These are phyloP conservation scores for Fraxinus floribunda DNA, from an alignment of 305 asterid genomes.

Conservation along the genomic window DNA sequence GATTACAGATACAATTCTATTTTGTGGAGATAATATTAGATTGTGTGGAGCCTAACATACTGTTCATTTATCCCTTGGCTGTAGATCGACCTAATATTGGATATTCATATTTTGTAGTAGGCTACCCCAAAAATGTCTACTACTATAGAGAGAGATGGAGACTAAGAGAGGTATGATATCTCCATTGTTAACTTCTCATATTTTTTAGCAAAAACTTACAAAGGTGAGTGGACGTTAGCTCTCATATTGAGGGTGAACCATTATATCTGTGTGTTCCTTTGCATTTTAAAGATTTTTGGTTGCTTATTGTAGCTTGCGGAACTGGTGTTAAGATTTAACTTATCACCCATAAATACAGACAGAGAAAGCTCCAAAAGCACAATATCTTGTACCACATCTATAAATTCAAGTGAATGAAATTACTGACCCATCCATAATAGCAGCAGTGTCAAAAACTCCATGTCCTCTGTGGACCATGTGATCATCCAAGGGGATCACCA, in stretches of 20 bases:
- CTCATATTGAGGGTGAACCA: background rate
- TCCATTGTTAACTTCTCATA: background rate
- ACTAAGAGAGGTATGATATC: background rate
- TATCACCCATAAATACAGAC: background rate
- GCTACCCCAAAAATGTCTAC: background rate
- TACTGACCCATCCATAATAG: slow-evolving; percentile 74
- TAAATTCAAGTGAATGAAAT: background rate
- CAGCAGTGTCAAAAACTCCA: slow-evolving; percentile 91
- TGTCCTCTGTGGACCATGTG: slow-evolving; percentile 98
- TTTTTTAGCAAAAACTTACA: background rate
- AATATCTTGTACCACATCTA: background rate
- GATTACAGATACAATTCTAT: background rate
- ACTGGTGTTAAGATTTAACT: background rate
- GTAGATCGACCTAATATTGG: background rate
- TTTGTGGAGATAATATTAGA: background rate
- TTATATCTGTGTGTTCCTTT: background rate
- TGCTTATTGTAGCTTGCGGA: background rate
- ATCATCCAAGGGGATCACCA: slow-evolving; percentile 93
- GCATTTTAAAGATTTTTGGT: background rate
- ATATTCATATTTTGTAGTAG: background rate
- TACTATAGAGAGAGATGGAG: background rate
- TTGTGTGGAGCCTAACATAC: background rate
- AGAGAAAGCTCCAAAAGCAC: background rate
- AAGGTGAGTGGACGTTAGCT: background rate
- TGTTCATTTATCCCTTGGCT: background rate